Base-by-base conservation (phyloP, 495 filamentous ascomycete species). In the Neurospora sp. region DNA sequence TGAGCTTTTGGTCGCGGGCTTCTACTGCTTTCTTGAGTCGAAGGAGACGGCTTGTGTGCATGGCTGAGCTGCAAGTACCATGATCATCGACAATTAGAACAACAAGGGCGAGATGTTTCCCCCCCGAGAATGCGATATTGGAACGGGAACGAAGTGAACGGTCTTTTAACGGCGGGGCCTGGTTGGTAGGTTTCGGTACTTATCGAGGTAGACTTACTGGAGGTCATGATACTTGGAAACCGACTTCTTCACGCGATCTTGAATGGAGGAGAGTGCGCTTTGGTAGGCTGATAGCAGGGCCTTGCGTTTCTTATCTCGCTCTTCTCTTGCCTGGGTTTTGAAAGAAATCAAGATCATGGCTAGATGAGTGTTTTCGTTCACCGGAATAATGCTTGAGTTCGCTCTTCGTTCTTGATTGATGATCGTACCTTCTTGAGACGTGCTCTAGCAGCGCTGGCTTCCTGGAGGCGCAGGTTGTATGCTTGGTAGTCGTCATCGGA, bases 271-370 rank as follows among this genome's bases (percentile, higher is more conserved):
- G 41, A 79, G 71, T 37, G 74, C 48, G 37, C 39, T 8, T 0
- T 41, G 68, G 71, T 75, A 74, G 9, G 73, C 77, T 12, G 71
- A n/a, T 11, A 70, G 42, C 12, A 79, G 68, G 35, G 72, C 74
- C 12, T 72, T 42, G 53, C 77, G 77, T 27, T 76, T 74, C 35
- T 72, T 71, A 69, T 79, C 73, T n/a, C 77, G 77, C 38, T 69
- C 38, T 70, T 78, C 72, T 73, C 73, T 68, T 39, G 77, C 77
- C 77, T 78, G 20, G 2, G 7, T 68, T 11, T 68, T 11, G n/a
- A 40, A 14, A 14, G 22, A 44, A 3, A 68, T 27, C n/a, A 8
- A 27, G 59, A 37, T n/a, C 4, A 37, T 20, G 41, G 37, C 12
- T 39, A 6, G 27, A 70, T 22, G 18, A 37, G 37, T 70, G 38